Percentiles rank a stretch among this genome's conserved stretches.
phyloP scores from a whole-genome alignment of 2,329 filamentous ascomycete species.

The Dryadomyces quercus-mongolicae region DNA sequence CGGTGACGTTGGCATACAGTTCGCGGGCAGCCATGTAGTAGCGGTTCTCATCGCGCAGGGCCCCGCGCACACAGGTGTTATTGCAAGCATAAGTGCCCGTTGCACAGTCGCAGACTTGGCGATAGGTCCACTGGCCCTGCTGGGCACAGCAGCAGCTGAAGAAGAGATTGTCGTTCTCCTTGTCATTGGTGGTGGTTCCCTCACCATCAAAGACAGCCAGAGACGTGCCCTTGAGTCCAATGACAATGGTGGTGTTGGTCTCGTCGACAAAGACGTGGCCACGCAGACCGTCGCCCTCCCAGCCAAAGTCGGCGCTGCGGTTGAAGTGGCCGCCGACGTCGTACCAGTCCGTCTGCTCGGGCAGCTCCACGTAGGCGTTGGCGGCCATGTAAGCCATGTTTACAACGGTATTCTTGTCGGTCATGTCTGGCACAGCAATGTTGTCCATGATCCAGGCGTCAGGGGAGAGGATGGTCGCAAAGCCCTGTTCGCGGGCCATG shows the following conservation, averaged over 20 bases:
- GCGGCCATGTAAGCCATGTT: constrained; percentile 80
- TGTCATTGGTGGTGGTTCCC: constrained; percentile 93
- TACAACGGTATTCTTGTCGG: constrained; percentile 73
- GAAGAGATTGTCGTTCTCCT: constrained; percentile 94
- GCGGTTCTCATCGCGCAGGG: constrained; percentile 68
- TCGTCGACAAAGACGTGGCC: constrained; percentile 89
- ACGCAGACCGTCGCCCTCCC: constrained; percentile 77
- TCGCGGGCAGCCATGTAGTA: constrained; percentile 87
- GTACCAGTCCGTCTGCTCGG: constrained; percentile 66
- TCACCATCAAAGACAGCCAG: constrained; percentile 92
- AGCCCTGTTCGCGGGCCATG: constrained; percentile 56
- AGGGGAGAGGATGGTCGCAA: constrained; percentile 53
- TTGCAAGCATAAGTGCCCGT: constrained; percentile 83
- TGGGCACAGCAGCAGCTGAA: constrained; percentile 97
- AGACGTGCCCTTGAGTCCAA: constrained; percentile 85
- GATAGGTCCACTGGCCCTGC: constrained; percentile 81
- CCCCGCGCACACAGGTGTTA: constrained; percentile 70
- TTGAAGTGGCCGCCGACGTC: constrained; percentile 73
- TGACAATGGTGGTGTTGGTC: constrained; percentile 74
- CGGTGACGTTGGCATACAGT: constrained; percentile 85
- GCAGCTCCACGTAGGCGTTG: constrained; percentile 73
- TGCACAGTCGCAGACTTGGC: constrained; percentile 87
- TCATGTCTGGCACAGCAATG: constrained; percentile 66
- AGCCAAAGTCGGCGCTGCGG: constrained; percentile 79
- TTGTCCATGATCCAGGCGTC: constrained; percentile 77